Evolutionary conservation across 2,329 filamentous ascomycete species (phyloP).

Genomic region (Aspergillus sp.): DNA sequence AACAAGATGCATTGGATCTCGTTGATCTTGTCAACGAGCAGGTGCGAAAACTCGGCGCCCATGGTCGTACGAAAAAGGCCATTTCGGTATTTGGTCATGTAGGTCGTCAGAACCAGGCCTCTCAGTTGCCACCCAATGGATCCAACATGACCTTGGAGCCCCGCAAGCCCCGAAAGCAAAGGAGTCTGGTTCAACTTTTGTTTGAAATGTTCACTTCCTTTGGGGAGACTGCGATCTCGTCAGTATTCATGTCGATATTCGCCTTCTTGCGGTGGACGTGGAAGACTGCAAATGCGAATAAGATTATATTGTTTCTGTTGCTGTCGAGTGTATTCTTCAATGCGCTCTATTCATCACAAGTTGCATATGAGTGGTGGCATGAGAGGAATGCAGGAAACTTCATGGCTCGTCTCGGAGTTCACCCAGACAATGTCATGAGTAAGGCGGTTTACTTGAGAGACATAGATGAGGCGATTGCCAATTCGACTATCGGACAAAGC

Average conservation of each 20-base stretch:
- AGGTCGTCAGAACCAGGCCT: slow-evolving; percentile 37
- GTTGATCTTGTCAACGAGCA: slow-evolving; percentile 46
- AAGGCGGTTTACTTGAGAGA: slow-evolving; percentile 78
- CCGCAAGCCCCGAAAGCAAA: slow-evolving; percentile 53
- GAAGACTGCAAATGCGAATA: slow-evolving; percentile 64
- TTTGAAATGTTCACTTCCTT: slow-evolving; percentile 67
- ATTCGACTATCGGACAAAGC: slow-evolving; percentile 22
- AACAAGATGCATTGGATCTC: slow-evolving; percentile 43
- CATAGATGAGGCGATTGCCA: slow-evolving; percentile 58
- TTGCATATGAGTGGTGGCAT: slow-evolving; percentile 72
- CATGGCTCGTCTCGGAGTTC: slow-evolving; percentile 74
- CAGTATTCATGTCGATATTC: slow-evolving; percentile 70
- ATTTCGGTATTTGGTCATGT: slow-evolving; percentile 44
- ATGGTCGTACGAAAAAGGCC: slow-evolving; percentile 43
- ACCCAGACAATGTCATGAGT: slow-evolving; percentile 72
- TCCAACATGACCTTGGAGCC: slow-evolving; percentile 27
- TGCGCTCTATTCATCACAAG: slow-evolving; percentile 64
- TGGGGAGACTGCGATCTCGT: slow-evolving; percentile 66
- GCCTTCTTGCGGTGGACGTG: slow-evolving; percentile 59
- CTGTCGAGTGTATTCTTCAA: slow-evolving; percentile 66
- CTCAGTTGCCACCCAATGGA: slow-evolving; percentile 31
- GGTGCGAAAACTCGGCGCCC: slow-evolving; percentile 40
- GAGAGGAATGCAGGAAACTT: slow-evolving; percentile 74
- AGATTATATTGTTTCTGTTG: slow-evolving; percentile 64
- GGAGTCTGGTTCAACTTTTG: slow-evolving; percentile 61